Percentiles rank a stretch among this genome's conserved stretches.
phyloP scores from a whole-genome alignment of 768 basidiomycete species.

The Mycena alexandri region DNA sequence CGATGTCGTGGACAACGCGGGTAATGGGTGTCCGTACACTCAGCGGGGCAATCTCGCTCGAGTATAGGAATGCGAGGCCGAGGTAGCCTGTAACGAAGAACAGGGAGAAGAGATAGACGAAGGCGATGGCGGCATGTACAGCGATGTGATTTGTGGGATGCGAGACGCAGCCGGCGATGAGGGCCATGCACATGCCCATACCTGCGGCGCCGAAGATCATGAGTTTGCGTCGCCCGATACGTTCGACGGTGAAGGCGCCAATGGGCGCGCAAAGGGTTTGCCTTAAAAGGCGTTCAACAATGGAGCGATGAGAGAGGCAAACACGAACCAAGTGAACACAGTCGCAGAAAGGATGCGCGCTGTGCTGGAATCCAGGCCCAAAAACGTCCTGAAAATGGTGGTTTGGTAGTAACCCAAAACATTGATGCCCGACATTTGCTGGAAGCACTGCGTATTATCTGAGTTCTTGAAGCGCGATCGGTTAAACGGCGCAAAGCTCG shows the following conservation, averaged over 20 bases:
- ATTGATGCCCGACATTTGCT: conserved; percentile 40
- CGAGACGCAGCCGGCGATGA: conserved; percentile 30
- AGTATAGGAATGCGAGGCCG: conserved; percentile 39
- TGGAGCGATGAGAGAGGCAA: background rate
- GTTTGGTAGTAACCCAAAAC: conserved; percentile 37
- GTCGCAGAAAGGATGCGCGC: conserved; percentile 33
- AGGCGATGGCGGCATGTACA: conserved; percentile 38
- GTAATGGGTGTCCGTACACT: conserved; percentile 38
- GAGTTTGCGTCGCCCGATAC: conserved; percentile 34
- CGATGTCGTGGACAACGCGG: conserved; percentile 34
- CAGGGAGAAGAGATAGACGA: conserved; percentile 35
- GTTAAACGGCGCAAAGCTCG: no score
- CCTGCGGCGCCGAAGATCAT: conserved; percentile 36
- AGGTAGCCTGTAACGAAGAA: conserved; percentile 39
- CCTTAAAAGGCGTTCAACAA: conserved; percentile 9
- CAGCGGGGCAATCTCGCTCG: conserved; percentile 35
- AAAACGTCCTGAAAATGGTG: conserved; percentile 33
- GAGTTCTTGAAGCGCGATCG: no score
- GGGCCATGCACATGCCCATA: conserved; percentile 37
- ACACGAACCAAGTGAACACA: conserved; percentile 33
- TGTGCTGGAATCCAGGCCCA: conserved; percentile 29
- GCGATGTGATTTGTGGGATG: conserved; percentile 30
- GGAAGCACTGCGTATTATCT: conserved; percentile 35
- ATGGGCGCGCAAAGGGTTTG: conserved; percentile 36
- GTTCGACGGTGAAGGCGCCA: conserved; percentile 37